Evolutionary conservation across 2,329 filamentous ascomycete genomes (phyloP), one percentile per base, ranked within the genome.

Genomic region (Coniochaeta sp.): DNA sequence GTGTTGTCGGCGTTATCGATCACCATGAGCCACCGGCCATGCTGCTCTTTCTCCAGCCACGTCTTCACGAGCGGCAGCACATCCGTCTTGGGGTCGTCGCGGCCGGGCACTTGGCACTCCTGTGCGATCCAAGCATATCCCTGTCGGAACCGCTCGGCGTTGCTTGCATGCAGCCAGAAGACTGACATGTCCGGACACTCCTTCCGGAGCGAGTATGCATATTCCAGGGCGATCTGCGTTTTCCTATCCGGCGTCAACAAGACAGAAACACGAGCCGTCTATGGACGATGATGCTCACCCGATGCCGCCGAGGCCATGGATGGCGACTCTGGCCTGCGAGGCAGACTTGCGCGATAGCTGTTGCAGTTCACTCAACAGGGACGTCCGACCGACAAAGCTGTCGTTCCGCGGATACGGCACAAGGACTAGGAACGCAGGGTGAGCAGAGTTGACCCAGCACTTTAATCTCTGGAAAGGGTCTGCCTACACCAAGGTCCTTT

Each of bases 81-180:
- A 19, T 73, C 63, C 0, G 22, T 42, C 24, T 68, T 60, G 9
- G 64, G 64, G 44, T 67, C 62, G 4, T 68, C 60, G 32, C 62
- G 54, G 9, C 68, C 67, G 1, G 69, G 65, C 6, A 58, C 65
- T 0, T 63, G 36, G 42, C 66, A 71, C 58, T 67, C 61, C 42
- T 67, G 50, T 2, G 71, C 69, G 34, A 73, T 69, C 0, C 55
- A 64, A 30, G 60, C 44, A 47, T 65, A 73, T 5, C 66, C 58
- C 60, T 71, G 60, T 3, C 64, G 66, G 55, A 73, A 72, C 3
- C 67, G 69, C 14, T 71, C 65, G 0, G 60, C 40, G 59, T 61
- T 74, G 61, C 68, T 71, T 0, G 69, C 72, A 55, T 72, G 68
- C 17, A 74, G 65, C 72, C 71, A 74, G 56, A 72, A 73, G 0